Evolutionary conservation across 1,284 basidiomycete genomes (phyloP), one percentile per base, ranked within the genome.

Genomic region (Fomitopsis betulina): DNA sequence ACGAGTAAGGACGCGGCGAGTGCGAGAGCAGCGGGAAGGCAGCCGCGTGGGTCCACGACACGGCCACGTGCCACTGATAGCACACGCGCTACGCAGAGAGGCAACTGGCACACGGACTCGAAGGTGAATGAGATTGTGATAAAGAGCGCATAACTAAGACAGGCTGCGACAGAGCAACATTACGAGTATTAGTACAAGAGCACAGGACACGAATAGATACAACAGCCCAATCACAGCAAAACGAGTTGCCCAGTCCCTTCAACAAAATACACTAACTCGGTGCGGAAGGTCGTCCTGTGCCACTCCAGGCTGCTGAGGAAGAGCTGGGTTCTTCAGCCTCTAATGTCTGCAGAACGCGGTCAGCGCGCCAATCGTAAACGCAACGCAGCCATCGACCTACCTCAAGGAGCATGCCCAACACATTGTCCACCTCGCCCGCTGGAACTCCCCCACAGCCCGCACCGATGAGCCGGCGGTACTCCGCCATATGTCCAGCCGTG

Each of bases 401-500:
- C 83, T 94, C 92, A 25, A 93, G 79, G 47, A 96, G 75, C 80
- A 91, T 89, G 43, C 84, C 86, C 58, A 96, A 79, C 5, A 94
- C 86, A 60, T 84, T 83, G 66, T 97, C 94, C 33, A 97, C 89
- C 64, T 96, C 93, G 30, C 85, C 79, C 1, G 87, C 81, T 1
- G 87, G 82, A n/a, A 96, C 82, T 0, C 92, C 93, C n/a, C 92
- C 91, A 72, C 93, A 94, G 0, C 92, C 93, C 12, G 93, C 86
- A 19, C 89, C 88, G 66, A 97, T 93, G 56, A 97, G 73, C 61
- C 87, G 80, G 63, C 94, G 79, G 71, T 97, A 98, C 64, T 95
- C 90, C 1, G 84, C 81, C 84, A 97, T 94, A 61, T 87, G 82
- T 23, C 91, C 92, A 32, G 89, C 86, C 1, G 94, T 96, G 6